phyloP scores from a whole-genome alignment of 371 early-diverging fungal species.

The Syncephalastrum racemosum region DNA sequence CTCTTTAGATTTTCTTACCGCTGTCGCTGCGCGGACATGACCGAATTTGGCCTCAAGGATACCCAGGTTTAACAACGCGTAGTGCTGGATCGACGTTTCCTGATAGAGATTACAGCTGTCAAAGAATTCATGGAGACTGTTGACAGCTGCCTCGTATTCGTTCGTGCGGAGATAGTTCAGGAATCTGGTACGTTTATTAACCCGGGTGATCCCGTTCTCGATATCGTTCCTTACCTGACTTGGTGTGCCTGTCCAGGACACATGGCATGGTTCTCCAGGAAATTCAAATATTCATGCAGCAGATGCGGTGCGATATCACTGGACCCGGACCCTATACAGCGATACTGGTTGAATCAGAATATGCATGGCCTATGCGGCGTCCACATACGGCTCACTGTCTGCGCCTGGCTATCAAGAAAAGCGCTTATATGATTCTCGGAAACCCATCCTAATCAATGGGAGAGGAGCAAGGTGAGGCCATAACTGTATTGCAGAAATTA shows the following conservation, averaged over 20 bases:
- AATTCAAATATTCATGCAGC: constrained; percentile 26
- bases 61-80: constrained; percentile 34
- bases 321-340: constrained; percentile 23
- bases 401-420: no score
- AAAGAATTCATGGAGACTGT: constrained; percentile 29
- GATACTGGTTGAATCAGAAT: background rate
- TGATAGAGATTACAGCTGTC: constrained; percentile 27
- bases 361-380: background rate
- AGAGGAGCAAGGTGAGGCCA: no score
- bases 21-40: constrained; percentile 28
- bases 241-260: constrained; percentile 28
- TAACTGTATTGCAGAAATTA: no score
- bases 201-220: background rate
- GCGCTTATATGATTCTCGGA: no score
- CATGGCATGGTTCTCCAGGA: constrained; percentile 27
- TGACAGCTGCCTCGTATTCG: constrained; percentile 38
- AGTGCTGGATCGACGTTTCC: constrained; percentile 39
- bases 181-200: constrained; percentile 15
- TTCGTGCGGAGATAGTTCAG: constrained; percentile 35
- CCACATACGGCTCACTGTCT: no score
- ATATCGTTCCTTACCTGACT: constrained; percentile 19
- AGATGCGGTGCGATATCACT: constrained; percentile 25
- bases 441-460: no score
- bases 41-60: constrained; percentile 44
- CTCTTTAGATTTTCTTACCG: constrained; percentile 13